Base-by-base conservation (phyloP, 306 rosid species). In the Citrullus mucosospermus region DNA sequence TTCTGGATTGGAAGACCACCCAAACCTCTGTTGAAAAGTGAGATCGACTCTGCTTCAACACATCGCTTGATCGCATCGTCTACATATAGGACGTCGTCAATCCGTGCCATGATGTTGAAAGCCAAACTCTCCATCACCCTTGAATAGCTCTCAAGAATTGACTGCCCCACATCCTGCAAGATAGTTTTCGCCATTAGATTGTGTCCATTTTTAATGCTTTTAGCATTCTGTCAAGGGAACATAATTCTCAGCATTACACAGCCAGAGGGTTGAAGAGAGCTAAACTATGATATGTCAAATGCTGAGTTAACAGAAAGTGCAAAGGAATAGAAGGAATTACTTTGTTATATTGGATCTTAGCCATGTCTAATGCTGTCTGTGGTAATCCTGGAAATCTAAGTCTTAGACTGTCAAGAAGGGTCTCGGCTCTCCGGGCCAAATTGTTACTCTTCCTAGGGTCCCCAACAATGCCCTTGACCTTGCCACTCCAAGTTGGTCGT, bases 91-190 rank as follows among this genome's bases (percentile, higher is more conserved):
- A 94, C 93, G 56, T 94, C 98, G 78, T 94, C 98, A 2, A 94
- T 92, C 80, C 98, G 86, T 53, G 98, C 97, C 93, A 89, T 92
- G 72, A 94, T 89, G 90, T 94, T 94, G 38, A 94, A 94, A 9
- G 98, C 98, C 82, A 94, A 86, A 84, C 98, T 94, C 89, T 94
- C 98, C 88, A 82, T 92, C 76, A 94, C 98, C 87, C 98, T 90
- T 6, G 98, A 94, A 88, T 94, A 94, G 84, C 98, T 94, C 85
- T 94, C 98, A 8, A 94, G 97, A 84, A 94, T 94, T 41, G 98
- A 89, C 80, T 94, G 97, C 78, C 97, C 98, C 20, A 94, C 97
- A 77, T 94, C 98, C 98, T 94, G 92, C 89, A 85, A 78, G 68
- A 32, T 84, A 76, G 57, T 17, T 51, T 15, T 4, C 17, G 2